A percentile compares a stretch with the other conserved stretches of the same genome.
These are phyloP conservation scores for Pouteria glomerata DNA, from an alignment of 148 eudicot genomes.

Conservation along the genomic window DNA sequence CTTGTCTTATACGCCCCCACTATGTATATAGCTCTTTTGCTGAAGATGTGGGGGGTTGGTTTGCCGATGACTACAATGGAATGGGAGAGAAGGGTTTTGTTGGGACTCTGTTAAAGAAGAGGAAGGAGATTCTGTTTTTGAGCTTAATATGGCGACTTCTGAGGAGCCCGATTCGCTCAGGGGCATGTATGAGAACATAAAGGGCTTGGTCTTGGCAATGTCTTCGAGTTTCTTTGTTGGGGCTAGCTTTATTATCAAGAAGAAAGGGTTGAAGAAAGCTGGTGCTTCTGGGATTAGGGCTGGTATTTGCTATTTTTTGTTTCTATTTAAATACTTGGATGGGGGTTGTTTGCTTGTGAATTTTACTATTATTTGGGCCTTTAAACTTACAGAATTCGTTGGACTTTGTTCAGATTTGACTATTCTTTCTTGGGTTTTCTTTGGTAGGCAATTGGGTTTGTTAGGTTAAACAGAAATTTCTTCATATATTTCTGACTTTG, in stretches of 20 bases:
- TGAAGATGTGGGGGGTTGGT: not conserved
- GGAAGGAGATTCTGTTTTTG: not conserved
- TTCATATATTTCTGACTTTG: not conserved
- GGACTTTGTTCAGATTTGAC: not conserved
- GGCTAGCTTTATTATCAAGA: no score
- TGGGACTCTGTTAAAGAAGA: not conserved
- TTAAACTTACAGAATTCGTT: not conserved
- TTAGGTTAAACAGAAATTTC: not conserved
- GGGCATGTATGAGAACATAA: conserved; percentile 48
- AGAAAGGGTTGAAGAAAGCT: no score
- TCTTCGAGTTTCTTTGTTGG: conserved; percentile 47
- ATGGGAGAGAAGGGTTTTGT: not conserved
- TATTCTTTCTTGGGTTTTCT: not conserved
- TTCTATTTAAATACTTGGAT: not conserved
- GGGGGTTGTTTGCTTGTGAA: not conserved
- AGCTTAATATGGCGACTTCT: not conserved
- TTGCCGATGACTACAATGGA: not conserved
- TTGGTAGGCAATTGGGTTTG: not conserved
- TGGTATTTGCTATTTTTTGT: conserved; percentile 18
- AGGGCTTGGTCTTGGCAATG: conserved; percentile 39
- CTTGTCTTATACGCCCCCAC: no score
- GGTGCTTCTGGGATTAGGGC: conserved; percentile 41
- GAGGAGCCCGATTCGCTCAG: conserved; percentile 19
- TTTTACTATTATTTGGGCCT: not conserved
- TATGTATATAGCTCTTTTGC: no score